These are phyloP conservation scores for Spizellomyces punctatus DNA, from an alignment of 192 early-diverging fungal genomes.

Conservation along the genomic window DNA sequence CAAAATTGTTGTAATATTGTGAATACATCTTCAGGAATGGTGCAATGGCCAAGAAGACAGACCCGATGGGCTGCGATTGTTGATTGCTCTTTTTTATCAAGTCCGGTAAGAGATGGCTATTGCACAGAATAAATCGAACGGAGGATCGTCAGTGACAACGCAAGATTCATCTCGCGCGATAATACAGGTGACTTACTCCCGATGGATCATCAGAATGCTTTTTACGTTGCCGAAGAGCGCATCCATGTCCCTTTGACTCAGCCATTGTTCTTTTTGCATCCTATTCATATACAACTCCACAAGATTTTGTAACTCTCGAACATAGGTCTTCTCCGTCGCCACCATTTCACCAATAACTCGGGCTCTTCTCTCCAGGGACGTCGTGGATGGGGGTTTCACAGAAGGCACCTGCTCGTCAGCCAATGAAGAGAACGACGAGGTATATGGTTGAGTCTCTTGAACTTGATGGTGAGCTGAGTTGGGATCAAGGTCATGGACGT, in stretches of 20 bases:
- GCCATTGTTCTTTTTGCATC: slow-evolving; percentile 41
- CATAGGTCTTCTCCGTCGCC: slow-evolving; percentile 85
- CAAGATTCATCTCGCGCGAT: not conserved
- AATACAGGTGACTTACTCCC: slow-evolving; percentile 41
- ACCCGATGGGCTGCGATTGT: slow-evolving; percentile 65
- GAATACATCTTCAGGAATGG: slow-evolving; percentile 85
- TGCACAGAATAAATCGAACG: not conserved
- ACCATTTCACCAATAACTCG: slow-evolving; percentile 80
- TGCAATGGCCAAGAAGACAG: slow-evolving; percentile 74
- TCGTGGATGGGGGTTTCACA: not conserved
- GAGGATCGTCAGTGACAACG: slow-evolving; percentile 1
- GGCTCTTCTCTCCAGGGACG: slow-evolving; percentile 49
- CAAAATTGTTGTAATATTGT: slow-evolving; percentile 83
- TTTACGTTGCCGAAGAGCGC: slow-evolving; percentile 80
- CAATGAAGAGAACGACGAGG: not conserved
- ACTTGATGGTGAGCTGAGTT: not conserved
- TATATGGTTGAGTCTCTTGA: not conserved
- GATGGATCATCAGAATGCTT: slow-evolving; percentile 70
- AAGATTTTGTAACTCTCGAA: slow-evolving; percentile 74
- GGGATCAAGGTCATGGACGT: slow-evolving; percentile 62
- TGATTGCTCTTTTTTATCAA: slow-evolving; percentile 44
- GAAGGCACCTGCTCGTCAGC: not conserved
- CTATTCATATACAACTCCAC: slow-evolving; percentile 67
- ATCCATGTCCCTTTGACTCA: slow-evolving; percentile 19
- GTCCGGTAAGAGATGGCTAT: slow-evolving; percentile 65